Evolutionary conservation across 176 grass and related monocot genomes (phyloP), one percentile per base, ranked within the genome.

Genomic region (Saccharum officinarum): DNA sequence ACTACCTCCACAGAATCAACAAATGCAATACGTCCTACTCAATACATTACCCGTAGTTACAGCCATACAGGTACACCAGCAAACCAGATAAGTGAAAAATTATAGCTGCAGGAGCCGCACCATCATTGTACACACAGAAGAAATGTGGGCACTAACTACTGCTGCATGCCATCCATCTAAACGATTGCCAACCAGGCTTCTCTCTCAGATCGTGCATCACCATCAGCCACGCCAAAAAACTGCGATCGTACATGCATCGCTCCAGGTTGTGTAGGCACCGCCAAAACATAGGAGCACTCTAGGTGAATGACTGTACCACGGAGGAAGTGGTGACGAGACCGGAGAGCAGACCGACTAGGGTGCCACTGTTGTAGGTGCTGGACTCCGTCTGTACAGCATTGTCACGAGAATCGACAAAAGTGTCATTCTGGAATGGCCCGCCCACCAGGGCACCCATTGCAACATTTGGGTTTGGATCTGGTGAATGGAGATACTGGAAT

Each of bases 291-390:
- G 49, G 23, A 63, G 66, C 60, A 12, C 33, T 84, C 88, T 93
- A 98, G 20, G 87, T 93, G 89, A 98, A 92, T 26, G 95, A 88
- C 31, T 91, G 83, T 6, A 73, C 83, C 4, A 95, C 64, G 0
- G 95, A 98, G 26, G 92, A 95, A 44, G 84, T 98, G 67, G 95
- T 98, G 44, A 95, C 92, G 8, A 98, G 82, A 3, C 95, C 92
- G 0, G 92, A 82, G 7, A 98, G 91, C 25, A 98, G 82, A 16
- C 92, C 95, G 11, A 95, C 91, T 20, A 98, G 84, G 8, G 90
- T 88, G 23, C 92, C 95, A 41, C 93, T 98, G 80, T 93, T 98
- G 91, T 98, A 98, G 31, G 95, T 98, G 92, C 89, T 98, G 4
- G 95, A 90, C 68, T 98, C 95, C 10, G 76, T 87, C 82, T 98